Percentiles rank a stretch among this genome's conserved stretches.
Evolutionary conservation across 306 rosid genomes (phyloP).

Genomic region (Castanea crenata): DNA sequence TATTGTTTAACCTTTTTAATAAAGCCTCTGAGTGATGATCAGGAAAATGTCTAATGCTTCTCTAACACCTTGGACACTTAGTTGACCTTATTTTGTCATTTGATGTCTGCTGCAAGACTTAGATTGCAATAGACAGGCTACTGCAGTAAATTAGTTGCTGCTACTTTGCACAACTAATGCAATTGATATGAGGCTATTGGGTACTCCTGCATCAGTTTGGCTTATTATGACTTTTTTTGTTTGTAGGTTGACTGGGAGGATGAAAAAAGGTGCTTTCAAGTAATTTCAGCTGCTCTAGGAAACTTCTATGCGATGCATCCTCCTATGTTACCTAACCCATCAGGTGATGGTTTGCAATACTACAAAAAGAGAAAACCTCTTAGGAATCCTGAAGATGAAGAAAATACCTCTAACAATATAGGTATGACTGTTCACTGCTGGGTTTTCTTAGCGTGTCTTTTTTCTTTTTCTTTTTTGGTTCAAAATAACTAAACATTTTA

Average conservation of each 20-base stretch:
- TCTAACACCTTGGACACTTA: too few species aligned
- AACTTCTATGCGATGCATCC: slow-evolving; percentile 93
- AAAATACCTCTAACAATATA: slow-evolving; percentile 26
- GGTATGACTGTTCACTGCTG: slow-evolving; percentile 39
- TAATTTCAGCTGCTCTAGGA: slow-evolving; percentile 81
- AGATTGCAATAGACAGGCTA: too few species aligned
- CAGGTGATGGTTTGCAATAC: slow-evolving; percentile 63
- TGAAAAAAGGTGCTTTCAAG: slow-evolving; percentile 72
- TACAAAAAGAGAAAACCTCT: slow-evolving; percentile 55
- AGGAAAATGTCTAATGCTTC: too few species aligned
- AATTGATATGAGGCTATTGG: too few species aligned
- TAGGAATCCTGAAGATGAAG: slow-evolving; percentile 32
- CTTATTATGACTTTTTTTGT: not conserved
- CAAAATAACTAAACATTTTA: not conserved
- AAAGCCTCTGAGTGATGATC: too few species aligned
- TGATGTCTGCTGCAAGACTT: too few species aligned
- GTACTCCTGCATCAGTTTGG: too few species aligned
- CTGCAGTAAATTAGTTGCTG: too few species aligned
- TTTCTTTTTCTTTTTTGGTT: not conserved
- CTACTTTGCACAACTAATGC: too few species aligned
- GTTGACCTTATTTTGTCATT: too few species aligned
- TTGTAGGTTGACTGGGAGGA: slow-evolving; percentile 83
- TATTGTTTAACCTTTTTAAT: too few species aligned
- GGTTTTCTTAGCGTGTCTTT: not conserved
- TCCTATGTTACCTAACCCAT: slow-evolving; percentile 86